Base-by-base conservation (phyloP, 2,329 filamentous ascomycete genomes). In the Calonectria fujianensis region DNA sequence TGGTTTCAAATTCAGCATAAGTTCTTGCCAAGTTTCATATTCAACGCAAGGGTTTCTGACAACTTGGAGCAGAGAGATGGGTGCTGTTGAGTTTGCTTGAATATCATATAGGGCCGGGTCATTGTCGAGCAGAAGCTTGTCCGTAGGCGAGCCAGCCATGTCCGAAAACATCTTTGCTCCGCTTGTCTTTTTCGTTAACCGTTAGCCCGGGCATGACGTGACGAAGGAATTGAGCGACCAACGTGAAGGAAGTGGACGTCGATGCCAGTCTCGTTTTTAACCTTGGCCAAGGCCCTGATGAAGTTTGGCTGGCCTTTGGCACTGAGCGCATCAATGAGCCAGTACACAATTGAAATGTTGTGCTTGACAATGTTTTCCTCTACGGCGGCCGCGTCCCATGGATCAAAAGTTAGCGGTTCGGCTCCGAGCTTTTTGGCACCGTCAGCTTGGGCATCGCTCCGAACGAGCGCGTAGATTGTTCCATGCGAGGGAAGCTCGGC, bases 101-200 rank as follows among this genome's bases (percentile, higher is more conserved):
- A 27, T 32, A 41, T 59, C 45, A 32, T 74, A 54, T 13, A 74
- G n/a, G 4, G 24, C n/a, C 9, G 69, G 45, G 35, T 90, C 86
- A 3, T 83, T 85, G 73, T 91, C 89, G 4, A 84, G 72, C 0
- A 91, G 74, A 0, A 83, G 82, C 11, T 80, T 73, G 72, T 88
- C 85, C 0, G 83, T 86, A 0, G 87, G 87, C 7, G 85, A 82
- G 0, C 86, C 88, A 0, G 85, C 85, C 78, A 88, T 87, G 35
- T 82, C 84, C 18, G 88, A 89, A 78, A 91, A 90, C 4, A 88
- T 77, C 81, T 91, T 91, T 31, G 89, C 89, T 0, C 89, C 89
- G 3, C 82, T 85, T 0, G 89, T 90, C 83, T 87, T 61, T n/a
- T 7, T 9, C 32, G 24, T 61, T 1, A 73, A 29, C 4, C 8